phyloP scores from a whole-genome alignment of 352 stramenopile genomes.

The Phytophthora nicotianae region DNA sequence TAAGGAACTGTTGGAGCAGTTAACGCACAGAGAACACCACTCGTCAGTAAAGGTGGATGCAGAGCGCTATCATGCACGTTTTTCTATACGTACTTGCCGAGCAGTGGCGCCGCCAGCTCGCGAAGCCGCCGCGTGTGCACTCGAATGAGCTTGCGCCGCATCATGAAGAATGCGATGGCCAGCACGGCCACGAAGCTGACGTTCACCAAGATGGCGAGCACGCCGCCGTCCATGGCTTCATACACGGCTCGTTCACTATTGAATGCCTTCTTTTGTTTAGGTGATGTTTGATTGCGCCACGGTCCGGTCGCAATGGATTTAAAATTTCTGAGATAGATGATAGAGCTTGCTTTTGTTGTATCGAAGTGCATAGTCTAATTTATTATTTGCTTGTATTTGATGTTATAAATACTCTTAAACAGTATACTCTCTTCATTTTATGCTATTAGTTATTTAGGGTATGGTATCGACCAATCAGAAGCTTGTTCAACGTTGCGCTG shows the following conservation, averaged over 20 bases:
- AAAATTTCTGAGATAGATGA: too few relatives aligned
- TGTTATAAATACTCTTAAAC: not conserved
- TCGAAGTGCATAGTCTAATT: not conserved
- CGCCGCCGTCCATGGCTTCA: slow-evolving; percentile 38
- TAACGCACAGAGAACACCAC: slow-evolving; percentile 3
- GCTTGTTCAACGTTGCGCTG: slow-evolving; percentile 17
- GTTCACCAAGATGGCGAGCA: slow-evolving; percentile 46
- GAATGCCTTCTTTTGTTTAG: slow-evolving; percentile 10
- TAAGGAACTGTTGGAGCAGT: slow-evolving; percentile 10
- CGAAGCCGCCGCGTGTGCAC: slow-evolving; percentile 45
- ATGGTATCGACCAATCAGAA: slow-evolving; percentile 14
- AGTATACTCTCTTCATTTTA: not conserved
- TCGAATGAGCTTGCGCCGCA: slow-evolving; percentile 52
- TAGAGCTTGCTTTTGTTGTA: slow-evolving; percentile 4
- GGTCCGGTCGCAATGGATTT: slow-evolving; percentile 8
- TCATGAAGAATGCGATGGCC: slow-evolving; percentile 55
- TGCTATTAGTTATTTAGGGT: not conserved
- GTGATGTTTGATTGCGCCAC: slow-evolving; percentile 16
- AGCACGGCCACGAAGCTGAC: slow-evolving; percentile 46
- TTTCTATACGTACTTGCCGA: slow-evolving; percentile 44
- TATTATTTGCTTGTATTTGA: not conserved
- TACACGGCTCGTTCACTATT: slow-evolving; percentile 6
- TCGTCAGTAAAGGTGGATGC: slow-evolving; percentile 8
- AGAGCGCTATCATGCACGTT: slow-evolving; percentile 1
- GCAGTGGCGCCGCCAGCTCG: slow-evolving; percentile 57